Base-by-base conservation (phyloP, 306 rosid genomes). In the Crotalaria pallida region DNA sequence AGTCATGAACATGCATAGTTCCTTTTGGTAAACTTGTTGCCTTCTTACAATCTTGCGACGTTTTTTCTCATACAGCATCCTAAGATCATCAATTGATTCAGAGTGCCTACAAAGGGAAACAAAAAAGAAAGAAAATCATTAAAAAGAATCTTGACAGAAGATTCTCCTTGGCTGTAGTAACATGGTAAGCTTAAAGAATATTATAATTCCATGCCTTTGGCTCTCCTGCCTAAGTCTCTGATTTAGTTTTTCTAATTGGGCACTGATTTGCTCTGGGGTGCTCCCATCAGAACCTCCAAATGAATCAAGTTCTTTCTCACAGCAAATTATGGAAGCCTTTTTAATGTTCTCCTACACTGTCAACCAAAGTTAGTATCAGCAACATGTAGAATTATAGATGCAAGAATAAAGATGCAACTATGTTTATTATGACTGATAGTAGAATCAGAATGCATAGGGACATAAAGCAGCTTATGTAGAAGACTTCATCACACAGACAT, bases 321-420 rank as follows among this genome's bases (percentile, higher is more conserved):
- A 77, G 80, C 96, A 92, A 67, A 89, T 79, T 73, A 86, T 76
- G 18, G 96, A 85, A 80, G 98, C 96, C 78, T 92, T 92, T 67
- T 61, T 77, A 58, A 59, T 61, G 48, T 65, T 74, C 19, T 79
- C 89, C 98, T 92, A 88, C 86, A 85, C 73, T 76, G 73, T 74
- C 78, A 56, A 63, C 71, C 67, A 68, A 15, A 48, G 41, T 34
- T 58, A 22, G 71, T 73, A 66, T 72, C 48, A 80, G 77, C 56
- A 52, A 65, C 27, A 67, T 41, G 41, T 0, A 27, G 31, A 3
- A 27, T 27, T 27, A 6, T 71, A n/a, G n/a, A n/a, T n/a, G n/a
- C n/a, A n/a, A n/a, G n/a, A n/a, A n/a, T n/a, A n/a, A n/a, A 24
- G 44, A 51, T 60, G 43, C 36, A 48, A 69, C 26, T 29, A 15